These are phyloP conservation scores for Aspergillus ibericus DNA, from an alignment of 2,329 filamentous ascomycete genomes.

Conservation along the genomic window DNA sequence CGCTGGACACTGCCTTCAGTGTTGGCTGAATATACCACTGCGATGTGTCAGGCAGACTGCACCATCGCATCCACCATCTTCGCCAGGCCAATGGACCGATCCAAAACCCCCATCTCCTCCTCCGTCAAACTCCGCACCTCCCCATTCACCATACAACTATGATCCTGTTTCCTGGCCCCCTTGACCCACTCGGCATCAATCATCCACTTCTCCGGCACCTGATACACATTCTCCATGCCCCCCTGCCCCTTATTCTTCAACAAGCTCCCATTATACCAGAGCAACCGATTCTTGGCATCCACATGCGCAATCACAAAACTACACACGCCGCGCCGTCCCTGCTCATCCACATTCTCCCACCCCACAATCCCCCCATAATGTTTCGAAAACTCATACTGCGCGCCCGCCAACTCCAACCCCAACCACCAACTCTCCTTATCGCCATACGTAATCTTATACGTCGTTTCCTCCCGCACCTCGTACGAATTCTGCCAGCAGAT, in stretches of 20 bases:
- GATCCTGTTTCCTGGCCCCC: slow-evolving; percentile 8
- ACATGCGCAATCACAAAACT: slow-evolving; percentile 14
- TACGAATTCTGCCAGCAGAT: slow-evolving; percentile 14
- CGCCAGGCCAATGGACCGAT: slow-evolving; percentile 2
- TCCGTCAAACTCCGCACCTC: neutral
- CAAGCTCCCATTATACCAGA: slow-evolving; percentile 14
- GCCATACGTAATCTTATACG: slow-evolving; percentile 6
- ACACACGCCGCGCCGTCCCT: neutral
- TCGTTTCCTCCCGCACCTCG: slow-evolving; percentile 7
- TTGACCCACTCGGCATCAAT: slow-evolving; percentile 13
- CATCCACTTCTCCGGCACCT: slow-evolving; percentile 5
- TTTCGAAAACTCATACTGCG: slow-evolving; percentile 4
- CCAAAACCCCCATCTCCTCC: neutral
- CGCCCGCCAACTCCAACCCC: slow-evolving; percentile 9
- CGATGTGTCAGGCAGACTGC: neutral
- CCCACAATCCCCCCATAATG: slow-evolving; percentile 13
- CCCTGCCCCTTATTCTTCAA: slow-evolving; percentile 9
- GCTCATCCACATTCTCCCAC: neutral
- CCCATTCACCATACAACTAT: slow-evolving; percentile 10
- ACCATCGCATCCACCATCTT: neutral
- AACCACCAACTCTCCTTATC: slow-evolving; percentile 15
- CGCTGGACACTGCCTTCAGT: too few species aligned
- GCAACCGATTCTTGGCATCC: slow-evolving; percentile 3
- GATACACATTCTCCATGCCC: slow-evolving; percentile 2
- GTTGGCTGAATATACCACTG: too few species aligned